These are phyloP conservation scores for Salix koriyanagi DNA, from an alignment of 345 rosid species.

Conservation along the genomic window DNA sequence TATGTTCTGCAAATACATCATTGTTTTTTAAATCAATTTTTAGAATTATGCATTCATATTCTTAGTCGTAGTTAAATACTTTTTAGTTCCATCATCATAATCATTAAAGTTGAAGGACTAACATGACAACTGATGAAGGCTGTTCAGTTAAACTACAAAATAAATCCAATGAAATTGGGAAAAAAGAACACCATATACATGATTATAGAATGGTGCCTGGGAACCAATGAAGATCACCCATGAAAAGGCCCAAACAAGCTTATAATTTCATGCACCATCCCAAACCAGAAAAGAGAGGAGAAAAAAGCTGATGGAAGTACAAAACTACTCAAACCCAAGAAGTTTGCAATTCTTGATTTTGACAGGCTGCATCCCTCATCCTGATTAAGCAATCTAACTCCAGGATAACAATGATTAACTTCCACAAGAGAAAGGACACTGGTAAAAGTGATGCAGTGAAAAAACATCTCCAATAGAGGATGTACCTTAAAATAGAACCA, in stretches of 20 bases:
- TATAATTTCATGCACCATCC: not conserved
- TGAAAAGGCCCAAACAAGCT: not conserved
- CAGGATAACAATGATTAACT: not conserved
- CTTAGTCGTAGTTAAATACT: not conserved
- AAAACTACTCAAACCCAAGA: not conserved
- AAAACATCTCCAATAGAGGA: not conserved
- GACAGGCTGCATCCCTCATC: not conserved
- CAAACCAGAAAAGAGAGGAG: not conserved
- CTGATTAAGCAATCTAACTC: not conserved
- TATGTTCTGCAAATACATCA: not conserved
- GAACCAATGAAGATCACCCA: not conserved
- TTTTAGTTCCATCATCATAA: not conserved
- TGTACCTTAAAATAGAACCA: not conserved
- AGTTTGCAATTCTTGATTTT: not conserved
- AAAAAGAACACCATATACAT: not conserved
- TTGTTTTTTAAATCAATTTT: not conserved
- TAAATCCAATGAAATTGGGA: not conserved
- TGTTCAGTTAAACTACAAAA: not conserved
- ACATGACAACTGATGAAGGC: not conserved
- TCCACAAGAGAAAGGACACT: not conserved
- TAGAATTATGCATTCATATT: not conserved
- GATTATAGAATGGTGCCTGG: not conserved
- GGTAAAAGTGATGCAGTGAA: not conserved
- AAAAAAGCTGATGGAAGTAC: not conserved
- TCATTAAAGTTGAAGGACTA: not conserved